Percentiles rank a stretch among this genome's conserved stretches.
phyloP scores from a whole-genome alignment of 352 stramenopile genomes.

The Phytophthora lateralis region DNA sequence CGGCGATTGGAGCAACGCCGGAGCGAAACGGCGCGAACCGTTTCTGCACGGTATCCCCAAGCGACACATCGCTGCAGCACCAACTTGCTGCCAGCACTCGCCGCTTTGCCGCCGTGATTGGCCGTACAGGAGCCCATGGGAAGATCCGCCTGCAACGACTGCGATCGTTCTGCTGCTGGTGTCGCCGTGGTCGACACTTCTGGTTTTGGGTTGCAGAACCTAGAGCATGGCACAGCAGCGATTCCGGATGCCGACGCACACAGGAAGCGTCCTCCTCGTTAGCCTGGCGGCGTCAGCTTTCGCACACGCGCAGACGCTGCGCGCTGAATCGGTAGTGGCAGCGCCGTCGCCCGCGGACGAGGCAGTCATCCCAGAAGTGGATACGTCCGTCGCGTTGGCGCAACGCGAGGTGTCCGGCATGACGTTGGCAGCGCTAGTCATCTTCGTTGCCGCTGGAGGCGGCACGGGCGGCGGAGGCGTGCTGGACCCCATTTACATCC shows the following conservation, averaged over 20 bases:
- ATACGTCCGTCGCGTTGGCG: conserved; percentile 26
- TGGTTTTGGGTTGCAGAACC: conserved; percentile 3
- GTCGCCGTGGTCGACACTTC: conserved; percentile 8
- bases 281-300: not conserved
- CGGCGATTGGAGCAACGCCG: conserved; percentile 9
- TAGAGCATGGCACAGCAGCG: conserved; percentile 5
- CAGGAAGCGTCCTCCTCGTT: conserved; percentile 1
- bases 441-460: conserved; percentile 88
- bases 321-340: conserved; percentile 2
- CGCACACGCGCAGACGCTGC: conserved; percentile 20
- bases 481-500: conserved; percentile 96
- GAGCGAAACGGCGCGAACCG: conserved; percentile 12
- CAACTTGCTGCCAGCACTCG: not conserved
- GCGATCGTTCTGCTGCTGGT: not conserved
- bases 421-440: conserved; percentile 56
- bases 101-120: conserved; percentile 11
- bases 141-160: conserved; percentile 10
- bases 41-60: conserved; percentile 14
- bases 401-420: conserved; percentile 61
- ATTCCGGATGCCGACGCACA: not conserved
- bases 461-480: conserved; percentile 94
- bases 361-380: conserved; percentile 16
- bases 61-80: conserved; percentile 1
- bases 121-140: conserved; percentile 2
- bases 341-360: conserved; percentile 9